Evolutionary conservation across 257 asterid genomes (phyloP), one percentile per base, ranked within the genome.

Genomic region (Solanum medicagineum): DNA sequence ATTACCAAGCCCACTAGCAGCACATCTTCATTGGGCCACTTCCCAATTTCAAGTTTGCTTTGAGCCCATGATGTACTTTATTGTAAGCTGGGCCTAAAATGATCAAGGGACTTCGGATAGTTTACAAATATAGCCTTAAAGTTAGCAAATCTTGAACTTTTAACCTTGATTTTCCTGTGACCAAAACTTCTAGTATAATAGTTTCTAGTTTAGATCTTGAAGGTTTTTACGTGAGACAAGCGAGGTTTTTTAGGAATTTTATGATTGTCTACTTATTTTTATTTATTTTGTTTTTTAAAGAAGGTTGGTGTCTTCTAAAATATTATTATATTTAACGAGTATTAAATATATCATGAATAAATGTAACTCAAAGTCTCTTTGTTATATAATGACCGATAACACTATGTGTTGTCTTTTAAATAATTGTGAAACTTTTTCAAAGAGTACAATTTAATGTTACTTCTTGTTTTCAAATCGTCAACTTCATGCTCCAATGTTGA

Each of bases 191-290:
- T 15, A 7, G 14, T 0, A 14, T 29, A 1, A 16, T 0, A 7
- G 8, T 7, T 66, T 66, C 32, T 15, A 14, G 16, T 66, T 66
- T 15, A 26, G 73, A 13, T 11, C 10, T 26, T 0, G 20, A 13
- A 29, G 20, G 20, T 14, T 14, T 65, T 29, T 0, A 26, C n/a
- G 29, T 65, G 11, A 53, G 12, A 1, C 1, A 14, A 65, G 73
- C 1, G 1, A 26, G 71, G 2, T 13, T 26, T 26, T 0, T 2
- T 0, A 3, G 20, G 1, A 6, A 26, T 1, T 26, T 70, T 4
- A 2, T 68, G 51, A 32, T 36, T 69, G n/a, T 69, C 51, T 17
- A 36, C 17, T 10, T 9, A 9, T 70, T 10, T 70, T 70, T 3
- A 70, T 42, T 70, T 70, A 2, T 70, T 17, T 70, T 6, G 3